A percentile compares a stretch with the other conserved stretches of the same genome.
Evolutionary conservation across 2,329 filamentous ascomycete genomes (phyloP).

Genomic region (Rhexocercosporidium sp.): DNA sequence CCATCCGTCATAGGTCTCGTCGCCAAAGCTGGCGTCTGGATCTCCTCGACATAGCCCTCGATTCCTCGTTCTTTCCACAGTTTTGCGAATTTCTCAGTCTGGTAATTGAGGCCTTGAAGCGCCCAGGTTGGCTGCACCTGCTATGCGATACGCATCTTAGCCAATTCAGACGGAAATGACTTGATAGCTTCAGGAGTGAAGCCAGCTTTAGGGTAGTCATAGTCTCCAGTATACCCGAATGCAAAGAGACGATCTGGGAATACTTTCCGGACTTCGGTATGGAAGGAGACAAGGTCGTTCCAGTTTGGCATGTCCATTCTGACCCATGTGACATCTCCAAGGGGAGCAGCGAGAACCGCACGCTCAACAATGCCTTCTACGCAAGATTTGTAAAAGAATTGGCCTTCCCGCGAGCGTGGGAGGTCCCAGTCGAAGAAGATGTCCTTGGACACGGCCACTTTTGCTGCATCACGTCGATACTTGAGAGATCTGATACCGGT

Average conservation of each 20-base stretch:
- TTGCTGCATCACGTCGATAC: no score
- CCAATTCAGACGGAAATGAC: conserved; percentile 42
- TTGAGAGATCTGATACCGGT: no score
- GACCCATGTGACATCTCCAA: conserved; percentile 47
- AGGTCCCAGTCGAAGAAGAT: no score
- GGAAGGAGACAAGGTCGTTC: conserved; percentile 46
- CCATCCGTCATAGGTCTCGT: conserved; percentile 42
- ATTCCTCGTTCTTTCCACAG: conserved; percentile 45
- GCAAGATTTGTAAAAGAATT: no score
- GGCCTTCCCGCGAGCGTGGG: no score
- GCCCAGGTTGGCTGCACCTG: conserved; percentile 50
- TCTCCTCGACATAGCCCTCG: conserved; percentile 42
- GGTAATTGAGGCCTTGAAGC: conserved; percentile 44
- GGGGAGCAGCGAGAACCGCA: conserved; percentile 43
- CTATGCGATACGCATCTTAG: conserved; percentile 47
- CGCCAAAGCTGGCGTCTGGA: conserved; percentile 34
- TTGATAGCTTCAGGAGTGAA: conserved; percentile 43
- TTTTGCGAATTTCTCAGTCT: conserved; percentile 43
- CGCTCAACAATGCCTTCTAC: no score
- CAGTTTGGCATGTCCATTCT: conserved; percentile 45
- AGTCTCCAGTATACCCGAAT: conserved; percentile 47
- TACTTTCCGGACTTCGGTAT: conserved; percentile 43
- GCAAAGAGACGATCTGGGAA: conserved; percentile 46
- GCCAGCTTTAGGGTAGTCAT: conserved; percentile 44
- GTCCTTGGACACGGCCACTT: no score